These are phyloP conservation scores for Paradendryphiella salina DNA, from an alignment of 2,329 filamentous ascomycete genomes.

Conservation along the genomic window DNA sequence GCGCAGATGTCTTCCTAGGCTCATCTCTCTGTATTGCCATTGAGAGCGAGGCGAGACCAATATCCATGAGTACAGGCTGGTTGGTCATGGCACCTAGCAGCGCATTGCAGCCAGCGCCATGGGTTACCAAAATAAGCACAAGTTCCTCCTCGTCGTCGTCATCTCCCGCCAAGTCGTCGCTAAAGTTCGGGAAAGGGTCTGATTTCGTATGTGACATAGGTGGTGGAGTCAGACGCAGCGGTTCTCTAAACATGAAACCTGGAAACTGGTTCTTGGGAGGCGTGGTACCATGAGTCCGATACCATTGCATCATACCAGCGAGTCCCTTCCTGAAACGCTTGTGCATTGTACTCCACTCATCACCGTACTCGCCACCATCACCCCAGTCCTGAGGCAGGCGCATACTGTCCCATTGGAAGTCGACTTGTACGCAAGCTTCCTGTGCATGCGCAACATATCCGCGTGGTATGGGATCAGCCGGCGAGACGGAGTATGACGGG, in stretches of 20 bases:
- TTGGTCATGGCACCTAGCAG: conserved; percentile 89
- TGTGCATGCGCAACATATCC: conserved; percentile 90
- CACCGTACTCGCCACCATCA: conserved; percentile 81
- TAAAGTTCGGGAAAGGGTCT: conserved; percentile 42
- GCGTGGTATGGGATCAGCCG: conserved; percentile 76
- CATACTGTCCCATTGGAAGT: conserved; percentile 96
- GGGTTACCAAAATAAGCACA: conserved; percentile 85
- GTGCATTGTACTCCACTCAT: conserved; percentile 97
- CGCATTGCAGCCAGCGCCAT: conserved; percentile 95
- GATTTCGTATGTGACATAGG: conserved; percentile 24
- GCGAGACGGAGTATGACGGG: conserved; percentile 81
- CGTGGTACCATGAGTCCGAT: conserved; percentile 57
- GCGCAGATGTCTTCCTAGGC: conserved; percentile 32
- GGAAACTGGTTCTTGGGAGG: conserved; percentile 40
- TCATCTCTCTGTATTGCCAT: conserved; percentile 62
- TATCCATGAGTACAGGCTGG: conserved; percentile 86
- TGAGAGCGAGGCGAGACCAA: conserved; percentile 86
- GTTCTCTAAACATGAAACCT: conserved; percentile 40
- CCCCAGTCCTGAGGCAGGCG: conserved; percentile 78
- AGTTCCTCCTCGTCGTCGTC: conserved; percentile 66
- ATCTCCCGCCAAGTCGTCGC: conserved; percentile 46
- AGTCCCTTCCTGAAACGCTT: conserved; percentile 80
- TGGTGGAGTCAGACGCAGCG: conserved; percentile 16
- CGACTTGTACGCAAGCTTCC: conserved; percentile 82
- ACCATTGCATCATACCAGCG: conserved; percentile 81